Conservation (phyloP, 306 rosid species). For the Elaeagnus macrophylla region DNA sequence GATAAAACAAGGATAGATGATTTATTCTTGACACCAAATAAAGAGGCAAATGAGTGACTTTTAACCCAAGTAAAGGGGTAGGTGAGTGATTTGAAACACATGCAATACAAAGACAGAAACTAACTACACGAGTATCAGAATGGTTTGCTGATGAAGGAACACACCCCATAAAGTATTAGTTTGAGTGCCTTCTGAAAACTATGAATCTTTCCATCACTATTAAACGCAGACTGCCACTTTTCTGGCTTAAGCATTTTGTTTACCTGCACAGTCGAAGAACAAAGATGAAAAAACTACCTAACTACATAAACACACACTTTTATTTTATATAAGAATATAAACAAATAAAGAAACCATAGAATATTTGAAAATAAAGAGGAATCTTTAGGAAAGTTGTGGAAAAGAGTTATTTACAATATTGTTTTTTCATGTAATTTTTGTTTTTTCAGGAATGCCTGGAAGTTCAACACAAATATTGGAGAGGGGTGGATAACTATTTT, state of each 20-base stretch:
- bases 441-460: too few species aligned
- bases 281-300: conserved; percentile 7
- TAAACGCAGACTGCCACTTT: conserved; percentile 73
- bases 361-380: too few species aligned
- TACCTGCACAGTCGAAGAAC: conserved; percentile 36
- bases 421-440: too few species aligned
- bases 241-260: conserved; percentile 84
- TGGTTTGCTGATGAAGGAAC: conserved; percentile 17
- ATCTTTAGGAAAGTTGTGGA: not conserved
- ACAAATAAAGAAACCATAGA: not conserved
- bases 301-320: not conserved
- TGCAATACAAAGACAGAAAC: not conserved
- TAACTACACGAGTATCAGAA: conserved; percentile 1
- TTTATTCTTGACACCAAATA: not conserved
- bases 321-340: not conserved
- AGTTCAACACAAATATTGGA: too few species aligned
- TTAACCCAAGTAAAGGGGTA: not conserved
- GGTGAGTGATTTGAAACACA: not conserved
- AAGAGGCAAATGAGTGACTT: not conserved
- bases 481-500: too few species aligned
- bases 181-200: conserved; percentile 82
- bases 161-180: conserved; percentile 74
- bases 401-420: not conserved
- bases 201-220: conserved; percentile 67
- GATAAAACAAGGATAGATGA: too few species aligned